Conservation (phyloP, 139 green algal species). For the Micromonas pusilla region DNA sequence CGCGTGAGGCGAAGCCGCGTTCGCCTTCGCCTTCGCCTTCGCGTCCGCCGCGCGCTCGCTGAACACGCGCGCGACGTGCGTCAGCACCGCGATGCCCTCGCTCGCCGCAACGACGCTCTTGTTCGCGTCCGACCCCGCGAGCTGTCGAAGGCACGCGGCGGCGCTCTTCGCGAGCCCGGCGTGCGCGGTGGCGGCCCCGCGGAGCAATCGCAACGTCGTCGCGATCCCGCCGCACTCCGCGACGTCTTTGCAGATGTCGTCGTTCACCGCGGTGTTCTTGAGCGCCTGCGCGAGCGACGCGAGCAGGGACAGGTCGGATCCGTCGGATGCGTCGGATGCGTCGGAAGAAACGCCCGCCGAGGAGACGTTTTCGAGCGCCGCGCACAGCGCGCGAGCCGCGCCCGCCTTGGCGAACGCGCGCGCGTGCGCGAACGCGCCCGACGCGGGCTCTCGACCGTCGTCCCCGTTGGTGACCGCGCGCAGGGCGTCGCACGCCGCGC, state of each 20-base stretch:
- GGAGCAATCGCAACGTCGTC: constrained; percentile 38
- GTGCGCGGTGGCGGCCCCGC: background rate
- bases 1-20: constrained; percentile 11
- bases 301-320: background rate
- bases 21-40: background rate
- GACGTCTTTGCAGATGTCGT: constrained; percentile 59
- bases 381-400: constrained; percentile 36
- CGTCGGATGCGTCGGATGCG: background rate
- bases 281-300: background rate
- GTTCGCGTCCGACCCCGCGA: constrained; percentile 67
- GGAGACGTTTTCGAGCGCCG: too few species aligned
- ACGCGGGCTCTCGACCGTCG: background rate
- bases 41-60: background rate
- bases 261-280: constrained; percentile 49
- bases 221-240: constrained; percentile 39
- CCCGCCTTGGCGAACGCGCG: constrained; percentile 43
- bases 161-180: constrained; percentile 16
- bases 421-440: constrained; percentile 49
- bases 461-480: background rate
- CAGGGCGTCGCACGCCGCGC: background rate
- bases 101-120: constrained; percentile 57
- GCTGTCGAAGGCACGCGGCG: constrained; percentile 58
- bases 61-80: constrained; percentile 23
- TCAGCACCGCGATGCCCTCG: constrained; percentile 43
- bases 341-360: too few species aligned